Conservation (phyloP, 148 eudicot species). For the Linanthus parryae region DNA sequence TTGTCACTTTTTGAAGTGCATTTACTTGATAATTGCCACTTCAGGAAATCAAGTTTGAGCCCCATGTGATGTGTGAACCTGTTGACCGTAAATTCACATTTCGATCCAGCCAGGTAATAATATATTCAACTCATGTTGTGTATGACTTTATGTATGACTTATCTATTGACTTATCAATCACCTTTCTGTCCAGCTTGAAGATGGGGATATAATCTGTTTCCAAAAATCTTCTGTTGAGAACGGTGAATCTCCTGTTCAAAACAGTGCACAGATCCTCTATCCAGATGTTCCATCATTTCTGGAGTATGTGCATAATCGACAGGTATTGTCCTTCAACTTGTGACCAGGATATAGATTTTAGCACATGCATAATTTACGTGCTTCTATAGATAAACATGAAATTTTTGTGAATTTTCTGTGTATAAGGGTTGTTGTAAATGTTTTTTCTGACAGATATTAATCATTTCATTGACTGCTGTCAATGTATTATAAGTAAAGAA, state of each 20-base stretch:
- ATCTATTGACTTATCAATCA: not conserved
- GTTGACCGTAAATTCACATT: slow-evolving; percentile 32
- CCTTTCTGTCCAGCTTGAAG: slow-evolving; percentile 28
- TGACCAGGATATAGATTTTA: too few relatives aligned
- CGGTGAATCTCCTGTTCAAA: slow-evolving; percentile 21
- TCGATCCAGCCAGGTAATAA: slow-evolving; percentile 33
- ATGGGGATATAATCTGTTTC: slow-evolving; percentile 38
- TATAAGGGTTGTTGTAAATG: too few relatives aligned
- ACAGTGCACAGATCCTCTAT: slow-evolving; percentile 21
- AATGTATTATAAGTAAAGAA: too few relatives aligned
- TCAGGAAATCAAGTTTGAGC: slow-evolving; percentile 47
- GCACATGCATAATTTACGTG: too few relatives aligned
- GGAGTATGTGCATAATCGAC: slow-evolving; percentile 38
- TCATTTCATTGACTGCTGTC: too few relatives aligned
- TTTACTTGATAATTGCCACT: not conserved
- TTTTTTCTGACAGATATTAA: too few relatives aligned
- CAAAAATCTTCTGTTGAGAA: too few relatives aligned
- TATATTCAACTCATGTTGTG: not conserved
- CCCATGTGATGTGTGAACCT: slow-evolving; percentile 41
- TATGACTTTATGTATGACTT: not conserved
- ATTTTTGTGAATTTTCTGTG: too few relatives aligned
- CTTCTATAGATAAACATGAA: too few relatives aligned
- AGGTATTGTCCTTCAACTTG: too few relatives aligned
- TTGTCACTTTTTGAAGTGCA: not conserved
- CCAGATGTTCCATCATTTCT: slow-evolving; percentile 36